Conservation (phyloP, 768 basidiomycete genomes). For the Podaxis pistillaris region DNA sequence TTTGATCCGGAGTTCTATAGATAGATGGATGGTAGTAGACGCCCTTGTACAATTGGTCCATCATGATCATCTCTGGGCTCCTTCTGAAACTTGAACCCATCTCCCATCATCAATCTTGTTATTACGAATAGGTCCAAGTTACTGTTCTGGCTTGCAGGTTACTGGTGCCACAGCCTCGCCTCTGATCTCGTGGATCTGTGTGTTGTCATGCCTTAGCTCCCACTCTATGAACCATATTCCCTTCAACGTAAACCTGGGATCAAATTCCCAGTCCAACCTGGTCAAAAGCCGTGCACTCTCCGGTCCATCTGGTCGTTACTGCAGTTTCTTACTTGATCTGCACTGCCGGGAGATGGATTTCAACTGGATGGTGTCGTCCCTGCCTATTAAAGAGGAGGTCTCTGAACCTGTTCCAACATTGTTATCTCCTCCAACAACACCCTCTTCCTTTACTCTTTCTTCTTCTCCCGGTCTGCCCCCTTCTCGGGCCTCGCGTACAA, state of each 20-base stretch:
- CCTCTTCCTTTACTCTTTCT: slow-evolving; percentile 20
- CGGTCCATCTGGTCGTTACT: slow-evolving; percentile 21
- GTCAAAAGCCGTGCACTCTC: slow-evolving; percentile 21
- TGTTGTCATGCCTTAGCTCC: slow-evolving; percentile 6
- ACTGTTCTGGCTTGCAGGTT: slow-evolving; percentile 7
- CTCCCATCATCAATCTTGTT: slow-evolving; percentile 11
- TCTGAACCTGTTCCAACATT: slow-evolving; percentile 33
- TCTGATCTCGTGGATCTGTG: slow-evolving; percentile 7
- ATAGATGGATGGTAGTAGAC: background rate
- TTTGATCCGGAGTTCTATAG: slow-evolving; percentile 4
- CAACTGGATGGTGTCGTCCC: slow-evolving; percentile 30
- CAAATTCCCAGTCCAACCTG: slow-evolving; percentile 9
- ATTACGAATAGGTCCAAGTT: background rate
- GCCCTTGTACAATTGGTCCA: background rate
- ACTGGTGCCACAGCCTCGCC: slow-evolving; percentile 12
- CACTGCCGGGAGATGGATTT: slow-evolving; percentile 38
- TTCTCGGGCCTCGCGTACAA: slow-evolving; percentile 23
- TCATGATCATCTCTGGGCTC: slow-evolving; percentile 7
- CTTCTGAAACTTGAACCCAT: slow-evolving; percentile 2
- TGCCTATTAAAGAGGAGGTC: slow-evolving; percentile 48
- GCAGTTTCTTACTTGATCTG: slow-evolving; percentile 38
- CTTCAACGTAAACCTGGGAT: background rate
- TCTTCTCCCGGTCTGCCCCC: slow-evolving; percentile 15
- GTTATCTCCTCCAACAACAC: slow-evolving; percentile 33
- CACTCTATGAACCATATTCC: background rate